Percentiles rank a stretch among this genome's conserved stretches.
Conservation (phyloP, 257 asterid species). For the Verbascum thapsus region DNA sequence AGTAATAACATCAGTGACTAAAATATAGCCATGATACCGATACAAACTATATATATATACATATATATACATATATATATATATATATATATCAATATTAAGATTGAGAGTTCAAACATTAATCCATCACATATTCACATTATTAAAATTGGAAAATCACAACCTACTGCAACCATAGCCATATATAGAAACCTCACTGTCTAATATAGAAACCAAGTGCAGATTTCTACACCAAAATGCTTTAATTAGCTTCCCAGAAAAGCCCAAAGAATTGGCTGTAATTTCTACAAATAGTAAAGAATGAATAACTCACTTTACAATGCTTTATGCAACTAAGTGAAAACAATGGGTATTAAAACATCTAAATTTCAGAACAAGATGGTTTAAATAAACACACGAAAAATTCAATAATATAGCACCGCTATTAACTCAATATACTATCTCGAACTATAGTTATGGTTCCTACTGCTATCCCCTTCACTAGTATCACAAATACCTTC, state of each 20-base stretch:
- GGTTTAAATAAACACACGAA: constrained; percentile 17
- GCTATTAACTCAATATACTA: constrained; percentile 29
- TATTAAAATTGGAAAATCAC: too few relatives aligned
- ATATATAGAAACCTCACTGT: too few relatives aligned
- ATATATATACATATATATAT: too few relatives aligned
- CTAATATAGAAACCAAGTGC: too few relatives aligned
- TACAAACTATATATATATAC: too few relatives aligned
- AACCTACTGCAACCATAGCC: too few relatives aligned
- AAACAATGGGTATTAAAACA: constrained; percentile 33
- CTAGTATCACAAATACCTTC: constrained; percentile 52
- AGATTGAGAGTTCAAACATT: too few relatives aligned
- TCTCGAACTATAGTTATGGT: constrained; percentile 48
- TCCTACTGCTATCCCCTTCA: constrained; percentile 59
- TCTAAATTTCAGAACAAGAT: constrained; percentile 19
- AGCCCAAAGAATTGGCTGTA: constrained; percentile 17
- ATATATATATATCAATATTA: too few relatives aligned
- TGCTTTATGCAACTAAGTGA: constrained; percentile 25
- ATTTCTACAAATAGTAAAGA: constrained; percentile 35
- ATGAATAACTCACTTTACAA: constrained; percentile 35
- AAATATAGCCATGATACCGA: too few relatives aligned
- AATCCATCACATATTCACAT: too few relatives aligned
- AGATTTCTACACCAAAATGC: too few relatives aligned
- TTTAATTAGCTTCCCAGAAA: constrained; percentile 4
- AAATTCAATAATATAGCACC: constrained; percentile 13
- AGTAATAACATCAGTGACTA: too few relatives aligned